Conservation (phyloP, 192 early-diverging fungal genomes). For the Piromyces sp. region DNA sequence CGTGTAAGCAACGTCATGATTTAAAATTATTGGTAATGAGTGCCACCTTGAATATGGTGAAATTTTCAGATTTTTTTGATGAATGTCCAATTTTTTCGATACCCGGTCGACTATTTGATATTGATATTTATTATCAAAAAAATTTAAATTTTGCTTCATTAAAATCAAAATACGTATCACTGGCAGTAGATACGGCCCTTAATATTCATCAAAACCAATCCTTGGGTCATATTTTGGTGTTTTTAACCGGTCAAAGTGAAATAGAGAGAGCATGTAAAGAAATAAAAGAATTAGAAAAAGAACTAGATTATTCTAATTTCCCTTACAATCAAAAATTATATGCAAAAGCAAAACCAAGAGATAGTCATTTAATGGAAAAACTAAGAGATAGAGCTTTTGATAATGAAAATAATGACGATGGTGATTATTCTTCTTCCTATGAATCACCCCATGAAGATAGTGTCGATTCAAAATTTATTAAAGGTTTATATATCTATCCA, state of each 20-base stretch:
- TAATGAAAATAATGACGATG: neutral
- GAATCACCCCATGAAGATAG: too few species aligned
- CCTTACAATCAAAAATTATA: neutral
- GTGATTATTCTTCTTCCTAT: too few species aligned
- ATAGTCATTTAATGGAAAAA: neutral
- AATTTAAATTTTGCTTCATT: conserved; percentile 14
- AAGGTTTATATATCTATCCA: neutral
- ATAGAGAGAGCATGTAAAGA: conserved; percentile 36
- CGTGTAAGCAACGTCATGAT: neutral
- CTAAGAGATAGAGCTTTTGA: neutral
- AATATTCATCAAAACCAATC: conserved; percentile 35
- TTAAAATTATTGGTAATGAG: conserved; percentile 55
- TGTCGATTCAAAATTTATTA: neutral
- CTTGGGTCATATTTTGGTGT: conserved; percentile 28
- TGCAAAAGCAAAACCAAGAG: neutral
- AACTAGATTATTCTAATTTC: conserved; percentile 18
- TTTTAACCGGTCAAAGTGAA: conserved; percentile 39
- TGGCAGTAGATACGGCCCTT: conserved; percentile 31
- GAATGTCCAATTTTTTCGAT: conserved; percentile 59
- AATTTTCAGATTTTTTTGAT: conserved; percentile 66
- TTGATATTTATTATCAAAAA: conserved; percentile 1
- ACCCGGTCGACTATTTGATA: conserved; percentile 42
- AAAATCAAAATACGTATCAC: conserved; percentile 7
- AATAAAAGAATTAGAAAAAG: conserved; percentile 21
- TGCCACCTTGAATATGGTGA: conserved; percentile 61